Conservation (phyloP, 306 rosid genomes). For the Castanea mollissima region DNA sequence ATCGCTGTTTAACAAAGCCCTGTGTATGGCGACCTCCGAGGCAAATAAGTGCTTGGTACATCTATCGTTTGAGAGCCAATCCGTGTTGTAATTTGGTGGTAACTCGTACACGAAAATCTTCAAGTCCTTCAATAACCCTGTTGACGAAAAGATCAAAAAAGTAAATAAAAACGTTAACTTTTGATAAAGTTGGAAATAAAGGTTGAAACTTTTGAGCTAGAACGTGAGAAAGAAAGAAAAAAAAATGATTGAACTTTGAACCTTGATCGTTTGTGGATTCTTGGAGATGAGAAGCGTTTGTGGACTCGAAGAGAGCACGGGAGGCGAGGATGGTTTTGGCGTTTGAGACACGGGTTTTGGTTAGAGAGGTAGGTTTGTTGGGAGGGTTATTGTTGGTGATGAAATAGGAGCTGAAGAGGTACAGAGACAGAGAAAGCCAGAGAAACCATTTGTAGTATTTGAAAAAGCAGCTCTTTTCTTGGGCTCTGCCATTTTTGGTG, state of each 20-base stretch:
- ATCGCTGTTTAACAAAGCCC: slow-evolving; percentile 62
- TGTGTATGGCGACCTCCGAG: slow-evolving; percentile 80
- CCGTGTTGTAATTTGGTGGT: slow-evolving; percentile 59
- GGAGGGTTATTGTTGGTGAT: slow-evolving; percentile 39
- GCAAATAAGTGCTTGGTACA: slow-evolving; percentile 75
- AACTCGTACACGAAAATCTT: slow-evolving; percentile 75
- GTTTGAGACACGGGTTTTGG: slow-evolving; percentile 31
- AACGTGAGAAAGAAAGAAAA: neutral
- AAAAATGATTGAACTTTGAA: neutral
- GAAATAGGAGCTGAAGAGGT: slow-evolving; percentile 74
- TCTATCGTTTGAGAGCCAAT: slow-evolving; percentile 60
- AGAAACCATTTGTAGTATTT: slow-evolving; percentile 75
- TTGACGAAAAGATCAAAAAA: neutral
- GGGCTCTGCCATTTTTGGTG: slow-evolving; percentile 52
- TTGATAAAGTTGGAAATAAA: too few species aligned
- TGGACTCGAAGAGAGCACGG: slow-evolving; percentile 52
- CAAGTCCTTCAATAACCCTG: slow-evolving; percentile 42
- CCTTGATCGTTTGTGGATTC: slow-evolving; percentile 27
- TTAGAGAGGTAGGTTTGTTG: slow-evolving; percentile 10
- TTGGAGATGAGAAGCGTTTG: slow-evolving; percentile 17
- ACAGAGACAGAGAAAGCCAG: slow-evolving; percentile 72
- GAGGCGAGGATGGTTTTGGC: slow-evolving; percentile 36
- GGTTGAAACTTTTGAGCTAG: neutral
- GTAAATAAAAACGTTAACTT: neutral
- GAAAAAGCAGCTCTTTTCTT: slow-evolving; percentile 52